A percentile compares a stretch with the other conserved stretches of the same genome.
phyloP scores from a whole-genome alignment of 768 basidiomycete genomes.

The Cubamyces sp. region DNA sequence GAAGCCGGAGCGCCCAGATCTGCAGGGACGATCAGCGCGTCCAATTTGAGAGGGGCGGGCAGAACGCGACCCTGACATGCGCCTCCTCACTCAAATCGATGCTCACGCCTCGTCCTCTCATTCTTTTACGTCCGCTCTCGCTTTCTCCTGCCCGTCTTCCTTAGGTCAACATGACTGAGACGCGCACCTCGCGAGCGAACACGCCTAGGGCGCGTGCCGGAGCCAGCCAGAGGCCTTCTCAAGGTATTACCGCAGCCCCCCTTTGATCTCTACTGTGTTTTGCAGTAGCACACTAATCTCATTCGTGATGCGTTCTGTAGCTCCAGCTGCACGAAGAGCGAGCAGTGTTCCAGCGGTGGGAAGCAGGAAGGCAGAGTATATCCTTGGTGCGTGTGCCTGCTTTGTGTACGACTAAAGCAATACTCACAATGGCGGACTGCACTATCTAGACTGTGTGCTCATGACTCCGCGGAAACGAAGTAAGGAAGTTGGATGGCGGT shows the following conservation, averaged over 20 bases:
- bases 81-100: constrained; percentile 1
- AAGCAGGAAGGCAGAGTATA: constrained; percentile 10
- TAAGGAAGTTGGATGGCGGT: neutral
- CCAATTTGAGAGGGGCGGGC: constrained; percentile 14
- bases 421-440: neutral
- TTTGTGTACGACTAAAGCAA: too few relatives aligned
- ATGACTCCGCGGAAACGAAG: constrained; percentile 22
- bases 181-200: constrained; percentile 17
- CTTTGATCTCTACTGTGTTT: neutral
- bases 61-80: constrained; percentile 15
- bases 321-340: constrained; percentile 16
- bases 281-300: neutral
- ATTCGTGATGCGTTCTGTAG: neutral
- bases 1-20: constrained; percentile 15
- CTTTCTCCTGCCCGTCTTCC: neutral
- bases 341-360: constrained; percentile 21
- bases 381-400: constrained; percentile 14
- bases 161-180: constrained; percentile 7
- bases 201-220: constrained; percentile 12
- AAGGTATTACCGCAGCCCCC: constrained; percentile 4
- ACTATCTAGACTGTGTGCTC: constrained; percentile 13
- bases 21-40: constrained; percentile 9
- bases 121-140: constrained; percentile 1
- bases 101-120: constrained; percentile 1
- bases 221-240: constrained; percentile 2